Percentiles rank a stretch among this genome's conserved stretches.
Conservation (phyloP, 202 grass and related monocot species). For the Eragrostis tef region DNA sequence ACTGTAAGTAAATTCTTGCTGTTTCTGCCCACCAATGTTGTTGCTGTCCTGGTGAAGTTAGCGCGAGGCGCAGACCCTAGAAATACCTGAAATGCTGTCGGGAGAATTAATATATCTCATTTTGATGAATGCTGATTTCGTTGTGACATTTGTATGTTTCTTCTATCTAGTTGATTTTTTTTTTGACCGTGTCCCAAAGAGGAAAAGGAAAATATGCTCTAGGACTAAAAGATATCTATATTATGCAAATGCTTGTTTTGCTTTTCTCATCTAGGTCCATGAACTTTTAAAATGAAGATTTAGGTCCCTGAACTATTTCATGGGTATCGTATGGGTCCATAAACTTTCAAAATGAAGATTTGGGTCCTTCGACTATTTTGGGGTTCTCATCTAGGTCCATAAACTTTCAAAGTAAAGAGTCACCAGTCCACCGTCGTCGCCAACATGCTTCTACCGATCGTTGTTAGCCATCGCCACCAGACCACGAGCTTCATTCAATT, state of each 20-base stretch:
- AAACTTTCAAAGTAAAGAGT: too few species aligned
- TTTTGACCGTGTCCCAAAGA: neutral
- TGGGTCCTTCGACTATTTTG: too few species aligned
- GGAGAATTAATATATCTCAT: constrained; percentile 1
- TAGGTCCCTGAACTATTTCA: too few species aligned
- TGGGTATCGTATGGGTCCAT: too few species aligned
- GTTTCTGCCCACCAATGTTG: constrained; percentile 12
- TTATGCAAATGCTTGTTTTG: neutral
- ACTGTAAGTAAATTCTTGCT: constrained; percentile 42
- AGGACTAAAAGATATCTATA: neutral
- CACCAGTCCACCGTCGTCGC: too few species aligned
- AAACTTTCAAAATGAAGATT: too few species aligned
- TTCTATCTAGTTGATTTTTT: neutral
- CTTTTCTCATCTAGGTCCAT: too few species aligned
- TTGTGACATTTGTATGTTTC: neutral
- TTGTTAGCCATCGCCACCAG: too few species aligned
- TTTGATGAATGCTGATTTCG: neutral
- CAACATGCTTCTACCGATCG: too few species aligned
- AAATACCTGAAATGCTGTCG: neutral
- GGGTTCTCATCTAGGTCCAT: too few species aligned
- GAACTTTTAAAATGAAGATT: too few species aligned
- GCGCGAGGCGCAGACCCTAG: neutral
- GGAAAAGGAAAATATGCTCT: neutral
- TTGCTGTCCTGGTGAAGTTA: neutral
- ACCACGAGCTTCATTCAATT: too few species aligned